phyloP scores from a whole-genome alignment of 2,329 filamentous ascomycete species.

The Colletotrichum lindemuthianum region DNA sequence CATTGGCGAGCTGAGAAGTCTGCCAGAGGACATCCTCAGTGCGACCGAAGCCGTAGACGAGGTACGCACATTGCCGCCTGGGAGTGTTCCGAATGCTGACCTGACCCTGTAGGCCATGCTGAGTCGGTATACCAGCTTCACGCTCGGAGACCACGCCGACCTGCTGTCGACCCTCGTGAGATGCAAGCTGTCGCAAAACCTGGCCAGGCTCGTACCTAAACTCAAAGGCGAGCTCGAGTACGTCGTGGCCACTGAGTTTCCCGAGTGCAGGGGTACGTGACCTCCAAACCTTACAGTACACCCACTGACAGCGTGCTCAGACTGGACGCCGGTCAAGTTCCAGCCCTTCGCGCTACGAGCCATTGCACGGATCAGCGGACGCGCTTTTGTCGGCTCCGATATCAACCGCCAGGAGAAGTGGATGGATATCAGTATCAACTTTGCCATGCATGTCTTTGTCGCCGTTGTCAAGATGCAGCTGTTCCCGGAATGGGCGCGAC shows the following conservation, averaged over 20 bases:
- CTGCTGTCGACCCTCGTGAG: conserved; percentile 55
- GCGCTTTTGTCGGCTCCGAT: conserved; percentile 61
- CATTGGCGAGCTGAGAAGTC: conserved; percentile 56
- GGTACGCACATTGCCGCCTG: conserved; percentile 41
- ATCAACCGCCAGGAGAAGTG: conserved; percentile 63
- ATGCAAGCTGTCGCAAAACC: conserved; percentile 59
- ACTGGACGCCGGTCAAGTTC: conserved; percentile 65
- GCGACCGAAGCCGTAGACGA: conserved; percentile 60
- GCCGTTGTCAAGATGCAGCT: conserved; percentile 61
- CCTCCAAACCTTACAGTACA: neutral
- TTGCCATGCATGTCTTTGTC: conserved; percentile 59
- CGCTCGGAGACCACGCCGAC: conserved; percentile 56
- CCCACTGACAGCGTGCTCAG: conserved; percentile 42
- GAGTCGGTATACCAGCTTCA: conserved; percentile 62
- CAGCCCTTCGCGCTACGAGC: conserved; percentile 62
- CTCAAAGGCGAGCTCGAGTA: conserved; percentile 59
- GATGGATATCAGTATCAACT: conserved; percentile 63
- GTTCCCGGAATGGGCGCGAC: conserved; percentile 61
- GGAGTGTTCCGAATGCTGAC: neutral
- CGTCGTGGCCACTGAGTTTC: conserved; percentile 58
- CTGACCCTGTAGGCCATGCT: conserved; percentile 54
- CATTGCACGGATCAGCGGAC: conserved; percentile 63
- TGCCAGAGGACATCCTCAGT: conserved; percentile 60
- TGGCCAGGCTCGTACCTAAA: conserved; percentile 56
- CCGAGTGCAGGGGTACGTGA: conserved; percentile 53